Base-by-base conservation (phyloP, 805 yeast species). In the Nakazawaea laoshanensis region DNA sequence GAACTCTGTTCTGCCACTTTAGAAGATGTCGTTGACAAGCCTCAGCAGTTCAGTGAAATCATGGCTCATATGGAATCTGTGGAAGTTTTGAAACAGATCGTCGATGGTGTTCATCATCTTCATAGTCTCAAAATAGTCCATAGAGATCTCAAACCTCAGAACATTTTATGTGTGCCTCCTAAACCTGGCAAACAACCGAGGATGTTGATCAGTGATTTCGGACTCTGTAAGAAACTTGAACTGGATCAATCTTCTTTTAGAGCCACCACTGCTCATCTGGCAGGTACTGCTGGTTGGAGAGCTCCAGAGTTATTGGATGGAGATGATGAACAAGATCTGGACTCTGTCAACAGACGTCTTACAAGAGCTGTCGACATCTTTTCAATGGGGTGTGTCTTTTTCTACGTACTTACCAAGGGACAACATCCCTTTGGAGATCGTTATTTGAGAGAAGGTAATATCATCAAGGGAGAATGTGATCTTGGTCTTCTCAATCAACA, bases 281-380 rank as follows among this genome's bases (percentile, higher is more conserved):
- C 96, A 1, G 98, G 98, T 2, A 92, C 98, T 0, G 74, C 92
- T 3, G 99, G 99, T 3, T 92, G 98, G 98, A 70, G 96, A 45
- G 97, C 99, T 0, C 98, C 98, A 0, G 98, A 92, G 48, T 54
- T 85, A 21, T 56, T 85, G 23, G 52, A 70, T 16, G 71, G 65
- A 27, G 64, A 53, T 15, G 33, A 44, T 8, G 22, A 19, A 7
- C n/a, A 15, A 6, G 10, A 17, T 17, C 16, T 29, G 15, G 74
- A 61, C 39, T 45, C 59, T 2, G 43, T 59, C 10, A 63, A 61
- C 28, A 72, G 81, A 42, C 64, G 94, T 33, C 63, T 87, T 24
- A 88, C 96, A 0, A 71, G 88, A 42, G 87, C 95, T 0, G 83
- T 92, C 35, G 99, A 92, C 55, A 82, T 92, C 4, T 92, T 92